A percentile compares a stretch with the other conserved stretches of the same genome.
These are phyloP conservation scores for Chaetomium fimeti DNA, from an alignment of 495 filamentous ascomycete genomes.

Conservation along the genomic window DNA sequence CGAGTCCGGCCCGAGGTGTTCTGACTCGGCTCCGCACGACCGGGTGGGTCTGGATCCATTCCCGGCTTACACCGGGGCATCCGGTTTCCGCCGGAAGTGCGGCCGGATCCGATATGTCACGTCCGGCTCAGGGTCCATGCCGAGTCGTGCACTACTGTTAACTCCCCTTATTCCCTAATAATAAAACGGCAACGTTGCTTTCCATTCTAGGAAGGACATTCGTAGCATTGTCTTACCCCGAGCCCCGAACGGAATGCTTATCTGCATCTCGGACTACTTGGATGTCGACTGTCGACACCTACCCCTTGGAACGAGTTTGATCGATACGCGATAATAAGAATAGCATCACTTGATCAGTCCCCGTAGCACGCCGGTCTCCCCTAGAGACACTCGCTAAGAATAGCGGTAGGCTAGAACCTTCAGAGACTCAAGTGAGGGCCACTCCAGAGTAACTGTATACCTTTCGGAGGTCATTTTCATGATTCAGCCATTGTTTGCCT, in stretches of 20 bases:
- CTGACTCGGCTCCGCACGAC: conserved; percentile 5
- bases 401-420: neutral
- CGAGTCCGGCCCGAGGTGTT: conserved; percentile 1
- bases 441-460: neutral
- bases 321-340: too few relatives aligned
- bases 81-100: conserved; percentile 14
- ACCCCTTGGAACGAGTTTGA: too few relatives aligned
- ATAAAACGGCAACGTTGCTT: neutral
- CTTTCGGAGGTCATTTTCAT: too few relatives aligned
- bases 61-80: neutral
- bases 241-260: too few relatives aligned
- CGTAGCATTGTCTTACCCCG: too few relatives aligned
- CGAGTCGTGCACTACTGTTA: neutral
- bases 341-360: too few relatives aligned
- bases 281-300: too few relatives aligned
- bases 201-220: neutral
- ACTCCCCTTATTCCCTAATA: neutral
- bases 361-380: too few relatives aligned
- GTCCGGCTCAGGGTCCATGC: neutral
- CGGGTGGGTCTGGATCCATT: neutral
- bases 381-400: neutral
- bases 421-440: neutral
- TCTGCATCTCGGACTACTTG: too few relatives aligned
- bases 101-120: conserved; percentile 1
- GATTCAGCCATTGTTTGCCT: too few relatives aligned